These are phyloP conservation scores for Chaetomiaceae sp. DNA, from an alignment of 2,329 filamentous ascomycete genomes.

Conservation along the genomic window DNA sequence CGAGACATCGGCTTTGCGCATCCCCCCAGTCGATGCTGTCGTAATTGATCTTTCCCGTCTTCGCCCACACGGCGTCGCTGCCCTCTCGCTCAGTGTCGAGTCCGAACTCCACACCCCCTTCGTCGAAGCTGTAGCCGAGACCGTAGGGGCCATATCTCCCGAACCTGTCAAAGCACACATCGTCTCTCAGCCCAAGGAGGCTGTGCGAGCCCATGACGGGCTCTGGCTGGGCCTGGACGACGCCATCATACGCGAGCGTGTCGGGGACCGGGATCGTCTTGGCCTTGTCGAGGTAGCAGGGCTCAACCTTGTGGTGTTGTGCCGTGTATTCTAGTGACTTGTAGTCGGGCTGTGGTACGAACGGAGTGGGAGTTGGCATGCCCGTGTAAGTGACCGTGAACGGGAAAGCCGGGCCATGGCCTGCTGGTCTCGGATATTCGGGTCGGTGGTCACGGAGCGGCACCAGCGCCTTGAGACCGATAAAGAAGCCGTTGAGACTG, in stretches of 20 bases:
- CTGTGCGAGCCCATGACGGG: constrained; percentile 71
- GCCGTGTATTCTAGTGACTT: constrained; percentile 48
- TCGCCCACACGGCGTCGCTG: constrained; percentile 52
- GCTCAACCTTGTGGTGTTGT: constrained; percentile 46
- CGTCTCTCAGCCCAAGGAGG: constrained; percentile 64
- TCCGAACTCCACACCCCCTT: constrained; percentile 66
- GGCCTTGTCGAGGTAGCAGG: constrained; percentile 58
- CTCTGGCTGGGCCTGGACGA: constrained; percentile 71
- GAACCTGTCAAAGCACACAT: constrained; percentile 84
- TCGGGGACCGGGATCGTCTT: constrained; percentile 53
- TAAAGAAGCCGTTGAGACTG: constrained; percentile 76
- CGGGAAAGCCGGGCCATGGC: constrained; percentile 30
- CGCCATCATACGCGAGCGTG: constrained; percentile 61
- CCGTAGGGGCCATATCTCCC: constrained; percentile 81
- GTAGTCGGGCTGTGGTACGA: constrained; percentile 65
- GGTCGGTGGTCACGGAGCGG: constrained; percentile 56
- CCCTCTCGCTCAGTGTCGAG: constrained; percentile 66
- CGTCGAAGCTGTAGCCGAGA: constrained; percentile 67
- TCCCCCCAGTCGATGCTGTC: constrained; percentile 48
- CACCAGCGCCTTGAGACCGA: constrained; percentile 67
- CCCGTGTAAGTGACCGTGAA: constrained; percentile 31
- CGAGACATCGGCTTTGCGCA: constrained; percentile 48
- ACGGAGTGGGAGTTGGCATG: constrained; percentile 45
- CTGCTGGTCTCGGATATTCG: constrained; percentile 59
- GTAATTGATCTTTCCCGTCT: constrained; percentile 52